These are phyloP conservation scores for Alternaria sp. DNA, from an alignment of 2,329 filamentous ascomycete genomes.

Conservation along the genomic window DNA sequence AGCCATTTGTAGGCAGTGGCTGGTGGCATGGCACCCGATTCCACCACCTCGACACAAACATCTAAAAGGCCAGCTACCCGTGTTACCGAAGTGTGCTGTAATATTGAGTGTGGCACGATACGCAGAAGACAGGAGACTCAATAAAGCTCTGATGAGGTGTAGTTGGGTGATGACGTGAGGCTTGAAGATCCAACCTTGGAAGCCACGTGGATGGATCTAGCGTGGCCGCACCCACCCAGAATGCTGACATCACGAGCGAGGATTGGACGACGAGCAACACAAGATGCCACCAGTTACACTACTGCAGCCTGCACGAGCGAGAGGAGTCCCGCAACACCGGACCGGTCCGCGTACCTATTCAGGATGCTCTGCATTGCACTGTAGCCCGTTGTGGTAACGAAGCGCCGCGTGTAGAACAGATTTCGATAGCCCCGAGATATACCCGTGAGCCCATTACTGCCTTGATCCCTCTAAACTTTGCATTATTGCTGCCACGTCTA, in stretches of 20 bases:
- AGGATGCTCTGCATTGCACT: background rate
- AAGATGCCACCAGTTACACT: background rate
- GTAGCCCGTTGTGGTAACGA: background rate
- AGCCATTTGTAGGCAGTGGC: background rate
- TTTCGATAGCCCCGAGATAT: background rate
- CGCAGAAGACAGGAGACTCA: background rate
- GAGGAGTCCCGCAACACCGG: background rate
- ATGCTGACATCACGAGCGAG: background rate
- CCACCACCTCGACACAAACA: background rate
- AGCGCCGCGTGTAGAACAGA: background rate
- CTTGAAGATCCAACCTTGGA: background rate
- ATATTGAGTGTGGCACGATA: background rate
- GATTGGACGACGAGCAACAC: background rate
- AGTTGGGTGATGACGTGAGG: background rate
- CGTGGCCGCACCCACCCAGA: background rate
- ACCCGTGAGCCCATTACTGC: background rate
- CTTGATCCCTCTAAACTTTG: background rate
- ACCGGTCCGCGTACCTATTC: background rate
- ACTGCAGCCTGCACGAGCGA: background rate
- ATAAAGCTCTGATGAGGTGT: background rate
- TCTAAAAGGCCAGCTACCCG: background rate
- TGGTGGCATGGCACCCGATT: background rate
- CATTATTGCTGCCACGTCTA: background rate
- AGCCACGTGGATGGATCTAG: background rate
- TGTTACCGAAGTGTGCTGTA: background rate